Percentiles rank a stretch among this genome's conserved stretches.
Evolutionary conservation across 176 grass and related monocot genomes (phyloP).

Genomic region (Oryza glaberrima): DNA sequence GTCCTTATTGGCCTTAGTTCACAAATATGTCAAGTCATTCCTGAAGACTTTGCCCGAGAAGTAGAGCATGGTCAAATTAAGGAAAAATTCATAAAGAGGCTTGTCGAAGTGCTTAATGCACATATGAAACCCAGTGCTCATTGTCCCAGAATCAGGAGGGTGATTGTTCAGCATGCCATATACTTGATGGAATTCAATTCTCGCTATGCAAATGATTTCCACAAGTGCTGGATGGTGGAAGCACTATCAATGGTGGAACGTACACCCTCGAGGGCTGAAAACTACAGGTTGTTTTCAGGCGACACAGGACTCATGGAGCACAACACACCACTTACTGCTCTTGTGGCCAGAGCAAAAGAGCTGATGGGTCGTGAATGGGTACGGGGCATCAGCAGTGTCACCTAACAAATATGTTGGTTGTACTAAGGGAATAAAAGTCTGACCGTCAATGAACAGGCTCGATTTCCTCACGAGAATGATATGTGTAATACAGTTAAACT

Average conservation of each 20-base stretch:
- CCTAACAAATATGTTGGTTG: background rate
- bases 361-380: background rate
- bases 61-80: background rate
- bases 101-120: background rate
- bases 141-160: background rate
- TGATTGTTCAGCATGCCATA: background rate
- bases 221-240: background rate
- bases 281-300: background rate
- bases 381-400: background rate
- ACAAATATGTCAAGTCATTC: background rate
- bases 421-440: background rate
- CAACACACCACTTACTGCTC: background rate
- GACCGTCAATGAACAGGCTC: no score
- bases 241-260: background rate
- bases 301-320: conserved; percentile 12
- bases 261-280: background rate
- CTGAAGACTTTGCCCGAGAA: background rate
- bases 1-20: conserved; percentile 11
- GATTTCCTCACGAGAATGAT: no score
- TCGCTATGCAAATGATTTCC: background rate
- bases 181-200: background rate
- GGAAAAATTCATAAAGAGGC: background rate
- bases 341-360: background rate
- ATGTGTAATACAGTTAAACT: no score
- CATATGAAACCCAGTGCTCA: background rate